A percentile compares a stretch with the other conserved stretches of the same genome.
phyloP scores from a whole-genome alignment of 1,284 basidiomycete species.

The Moesziomyces antarcticus region DNA sequence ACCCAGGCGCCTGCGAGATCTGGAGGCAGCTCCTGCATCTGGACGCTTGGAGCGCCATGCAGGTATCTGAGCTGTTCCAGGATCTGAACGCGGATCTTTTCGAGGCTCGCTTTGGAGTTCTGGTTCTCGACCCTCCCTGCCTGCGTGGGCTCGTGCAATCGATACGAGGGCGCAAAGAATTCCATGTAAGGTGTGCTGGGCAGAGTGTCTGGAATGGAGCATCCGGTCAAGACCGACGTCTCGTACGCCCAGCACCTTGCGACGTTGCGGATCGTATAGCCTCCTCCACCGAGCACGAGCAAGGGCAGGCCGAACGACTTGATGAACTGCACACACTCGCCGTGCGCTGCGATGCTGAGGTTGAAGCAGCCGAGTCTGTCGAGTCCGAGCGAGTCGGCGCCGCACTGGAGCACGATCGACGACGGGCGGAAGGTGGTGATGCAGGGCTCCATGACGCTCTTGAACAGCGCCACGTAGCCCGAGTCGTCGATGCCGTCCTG shows the following conservation, averaged over 20 bases:
- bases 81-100: conserved; percentile 85
- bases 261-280: conserved; percentile 90
- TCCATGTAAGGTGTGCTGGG: conserved; percentile 90
- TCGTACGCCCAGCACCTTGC: conserved; percentile 99
- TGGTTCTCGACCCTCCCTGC: conserved; percentile 87
- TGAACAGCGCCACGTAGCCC: conserved; percentile 94
- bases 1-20: conserved; percentile 83
- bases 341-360: conserved; percentile 97
- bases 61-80: conserved; percentile 92
- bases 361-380: conserved; percentile 97
- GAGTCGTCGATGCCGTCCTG: conserved; percentile 98
- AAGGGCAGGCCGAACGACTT: conserved; percentile 90
- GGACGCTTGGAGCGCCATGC: conserved; percentile 93
- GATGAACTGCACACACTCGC: conserved; percentile 96
- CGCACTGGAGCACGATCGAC: conserved; percentile 94
- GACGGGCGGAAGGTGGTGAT: conserved; percentile 89
- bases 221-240: conserved; percentile 81
- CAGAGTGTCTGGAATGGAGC: conserved; percentile 83
- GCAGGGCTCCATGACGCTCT: conserved; percentile 92
- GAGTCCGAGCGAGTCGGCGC: conserved; percentile 93
- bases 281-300: conserved; percentile 91
- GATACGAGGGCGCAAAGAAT: conserved; percentile 92
- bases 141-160: conserved; percentile 89
- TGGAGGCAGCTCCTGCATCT: conserved; percentile 95
- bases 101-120: conserved; percentile 78